These are phyloP conservation scores for Meredithiella fracta DNA, from an alignment of 2,329 filamentous ascomycete species.

Conservation along the genomic window DNA sequence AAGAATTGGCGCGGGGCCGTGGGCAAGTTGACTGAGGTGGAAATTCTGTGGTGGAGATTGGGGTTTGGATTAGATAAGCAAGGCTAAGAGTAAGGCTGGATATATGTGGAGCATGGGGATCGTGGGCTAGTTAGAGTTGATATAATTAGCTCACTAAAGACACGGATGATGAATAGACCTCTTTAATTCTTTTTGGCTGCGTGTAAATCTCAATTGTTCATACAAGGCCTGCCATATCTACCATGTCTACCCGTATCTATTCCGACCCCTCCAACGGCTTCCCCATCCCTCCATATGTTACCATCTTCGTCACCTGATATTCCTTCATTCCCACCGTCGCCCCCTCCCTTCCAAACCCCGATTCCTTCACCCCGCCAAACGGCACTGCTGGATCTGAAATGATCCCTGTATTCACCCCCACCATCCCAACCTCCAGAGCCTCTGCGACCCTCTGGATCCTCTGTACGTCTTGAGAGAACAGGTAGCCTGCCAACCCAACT, in stretches of 20 bases:
- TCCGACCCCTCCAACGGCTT: slow-evolving; percentile 31
- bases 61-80: slow-evolving; percentile 13
- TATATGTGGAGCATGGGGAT: not conserved
- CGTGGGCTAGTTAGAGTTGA: not conserved
- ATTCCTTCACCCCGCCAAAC: slow-evolving; percentile 72
- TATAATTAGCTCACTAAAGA: not conserved
- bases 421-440: slow-evolving; percentile 69
- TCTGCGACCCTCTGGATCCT: slow-evolving; percentile 47
- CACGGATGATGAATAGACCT: not conserved
- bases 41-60: slow-evolving; percentile 7
- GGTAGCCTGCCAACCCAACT: slow-evolving; percentile 86
- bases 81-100: slow-evolving; percentile 7
- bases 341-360: slow-evolving; percentile 65
- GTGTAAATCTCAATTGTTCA: not conserved
- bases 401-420: slow-evolving; percentile 65
- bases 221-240: not conserved
- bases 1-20: too few species aligned
- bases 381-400: slow-evolving; percentile 41
- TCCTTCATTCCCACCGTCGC: slow-evolving; percentile 62
- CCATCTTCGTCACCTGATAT: slow-evolving; percentile 57
- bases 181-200: not conserved
- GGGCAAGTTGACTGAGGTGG: not conserved
- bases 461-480: slow-evolving; percentile 56
- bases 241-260: too few species aligned
- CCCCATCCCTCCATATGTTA: slow-evolving; percentile 37